phyloP scores from a whole-genome alignment of 148 eudicot genomes.

The Persicaria maculosa region DNA sequence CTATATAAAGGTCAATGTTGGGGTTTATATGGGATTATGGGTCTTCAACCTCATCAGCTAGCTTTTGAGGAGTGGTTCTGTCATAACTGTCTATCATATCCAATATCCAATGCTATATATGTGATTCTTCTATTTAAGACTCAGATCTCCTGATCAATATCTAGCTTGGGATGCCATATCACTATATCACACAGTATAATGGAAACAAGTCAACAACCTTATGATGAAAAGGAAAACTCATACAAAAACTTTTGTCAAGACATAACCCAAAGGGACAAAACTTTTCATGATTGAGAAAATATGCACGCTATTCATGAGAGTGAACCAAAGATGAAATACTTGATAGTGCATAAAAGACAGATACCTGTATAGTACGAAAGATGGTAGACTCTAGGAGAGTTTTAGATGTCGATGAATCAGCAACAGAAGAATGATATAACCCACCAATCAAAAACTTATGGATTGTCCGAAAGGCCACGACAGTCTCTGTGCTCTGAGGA shows the following conservation, averaged over 20 bases:
- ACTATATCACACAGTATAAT: neutral
- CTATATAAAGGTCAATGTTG: no score
- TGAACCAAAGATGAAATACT: neutral
- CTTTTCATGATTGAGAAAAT: neutral
- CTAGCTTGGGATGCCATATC: neutral
- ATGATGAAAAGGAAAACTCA: neutral
- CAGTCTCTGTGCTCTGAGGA: conserved; percentile 93
- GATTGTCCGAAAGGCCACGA: conserved; percentile 68
- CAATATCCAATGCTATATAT: no score
- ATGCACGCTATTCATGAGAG: neutral
- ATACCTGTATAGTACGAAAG: conserved; percentile 66
- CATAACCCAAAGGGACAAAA: no score
- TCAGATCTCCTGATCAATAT: no score
- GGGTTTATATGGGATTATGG: no score
- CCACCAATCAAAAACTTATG: conserved; percentile 74
- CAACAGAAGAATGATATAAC: conserved; percentile 46
- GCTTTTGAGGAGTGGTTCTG: no score
- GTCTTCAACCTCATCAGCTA: no score
- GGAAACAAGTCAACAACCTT: neutral
- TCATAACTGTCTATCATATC: no score
- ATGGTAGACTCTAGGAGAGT: conserved; percentile 52
- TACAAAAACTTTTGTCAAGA: no score
- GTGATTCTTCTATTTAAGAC: no score
- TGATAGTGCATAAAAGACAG: conserved; percentile 1
- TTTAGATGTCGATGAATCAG: conserved; percentile 34